phyloP scores from a whole-genome alignment of 2,329 filamentous ascomycete genomes.

The Apiospora saccharicola region DNA sequence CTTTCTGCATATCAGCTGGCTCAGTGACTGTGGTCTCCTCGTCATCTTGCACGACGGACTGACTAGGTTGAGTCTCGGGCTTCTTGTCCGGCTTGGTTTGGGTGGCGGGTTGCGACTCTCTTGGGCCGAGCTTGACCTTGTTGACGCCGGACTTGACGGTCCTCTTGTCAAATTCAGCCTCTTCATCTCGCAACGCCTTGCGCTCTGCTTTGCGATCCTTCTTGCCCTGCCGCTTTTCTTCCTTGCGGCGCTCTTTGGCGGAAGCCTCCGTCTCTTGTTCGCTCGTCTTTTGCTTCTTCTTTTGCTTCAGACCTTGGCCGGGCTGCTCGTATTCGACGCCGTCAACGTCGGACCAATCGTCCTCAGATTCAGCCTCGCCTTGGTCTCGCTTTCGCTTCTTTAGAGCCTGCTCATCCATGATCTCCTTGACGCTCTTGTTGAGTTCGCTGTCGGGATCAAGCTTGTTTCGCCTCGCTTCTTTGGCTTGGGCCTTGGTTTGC shows the following conservation, averaged over 20 bases:
- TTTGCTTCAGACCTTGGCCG: slow-evolving; percentile 68
- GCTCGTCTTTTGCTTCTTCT: slow-evolving; percentile 47
- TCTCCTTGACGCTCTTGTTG: slow-evolving; percentile 86
- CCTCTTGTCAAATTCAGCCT: slow-evolving; percentile 50
- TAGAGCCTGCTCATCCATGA: slow-evolving; percentile 80
- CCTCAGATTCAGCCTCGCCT: slow-evolving; percentile 54
- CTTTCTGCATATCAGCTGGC: slow-evolving; percentile 53
- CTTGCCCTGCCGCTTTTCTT: slow-evolving; percentile 58
- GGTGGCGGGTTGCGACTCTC: slow-evolving; percentile 39
- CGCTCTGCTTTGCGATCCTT: slow-evolving; percentile 54
- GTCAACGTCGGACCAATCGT: slow-evolving; percentile 51
- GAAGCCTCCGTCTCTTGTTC: slow-evolving; percentile 61
- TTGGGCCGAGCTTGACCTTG: slow-evolving; percentile 43
- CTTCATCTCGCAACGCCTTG: slow-evolving; percentile 46
- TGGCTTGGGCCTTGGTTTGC: slow-evolving; percentile 89
- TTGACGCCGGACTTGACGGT: slow-evolving; percentile 44
- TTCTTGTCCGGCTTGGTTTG: slow-evolving; percentile 28
- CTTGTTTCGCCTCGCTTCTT: slow-evolving; percentile 84
- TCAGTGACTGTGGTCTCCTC: slow-evolving; percentile 34
- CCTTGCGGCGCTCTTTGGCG: slow-evolving; percentile 54
- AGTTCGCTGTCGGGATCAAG: slow-evolving; percentile 85
- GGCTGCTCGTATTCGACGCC: slow-evolving; percentile 68
- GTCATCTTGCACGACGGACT: slow-evolving; percentile 26
- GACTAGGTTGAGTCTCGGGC: slow-evolving; percentile 22
- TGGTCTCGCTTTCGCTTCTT: slow-evolving; percentile 78